Evolutionary conservation across 495 filamentous ascomycete species (phyloP), one percentile per base, ranked within the genome.

Genomic region (Extremus antarcticus): DNA sequence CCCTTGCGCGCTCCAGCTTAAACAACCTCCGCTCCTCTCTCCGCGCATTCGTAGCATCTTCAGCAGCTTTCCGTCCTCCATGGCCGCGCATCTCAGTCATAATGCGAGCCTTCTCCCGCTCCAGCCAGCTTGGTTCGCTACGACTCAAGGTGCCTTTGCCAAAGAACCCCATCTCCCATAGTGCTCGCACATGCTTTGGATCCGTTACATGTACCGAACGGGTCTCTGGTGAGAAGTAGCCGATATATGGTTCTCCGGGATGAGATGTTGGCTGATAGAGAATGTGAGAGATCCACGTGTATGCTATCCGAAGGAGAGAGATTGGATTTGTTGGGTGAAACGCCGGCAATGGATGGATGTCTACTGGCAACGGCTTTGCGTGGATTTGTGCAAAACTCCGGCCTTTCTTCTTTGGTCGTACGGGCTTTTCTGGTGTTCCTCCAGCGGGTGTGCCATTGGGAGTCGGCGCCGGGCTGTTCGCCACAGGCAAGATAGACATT

Each of bases 131-230:
- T 2, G 91, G 92, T 66, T 97, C 90, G 70, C 88, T 95, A 60
- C 92, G 81, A 68, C 90, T 95, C 56, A 97, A 74, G 51, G 72
- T 88, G 47, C 92, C 92, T 69, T 95, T 96, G 43, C 92, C 92
- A 67, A 88, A 99, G 70, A 97, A 97, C 0, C 92, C 92, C 65
- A 87, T 83, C 66, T 95, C 85, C 92, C 92, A 99, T 24, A 99
- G 71, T 9, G 83, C 86, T 38, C 84, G 78, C 47, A 94, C 83
- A 1, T 87, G 78, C 32, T 73, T 73, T 41, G 79, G 71, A 63
- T 95, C 85, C 11, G 82, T 88, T 35, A 99, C 79, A 68, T 96
- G 89, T 2, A 97, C 77, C 2, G 89, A 88, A 2, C 84, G 77
- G 13, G 90, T 94, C 53, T 84, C 81, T 0, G 77, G 70, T 35